Evolutionary conservation across 371 early-diverging fungal species (phyloP).

Genomic region (Cokeromyces recurvatus): DNA sequence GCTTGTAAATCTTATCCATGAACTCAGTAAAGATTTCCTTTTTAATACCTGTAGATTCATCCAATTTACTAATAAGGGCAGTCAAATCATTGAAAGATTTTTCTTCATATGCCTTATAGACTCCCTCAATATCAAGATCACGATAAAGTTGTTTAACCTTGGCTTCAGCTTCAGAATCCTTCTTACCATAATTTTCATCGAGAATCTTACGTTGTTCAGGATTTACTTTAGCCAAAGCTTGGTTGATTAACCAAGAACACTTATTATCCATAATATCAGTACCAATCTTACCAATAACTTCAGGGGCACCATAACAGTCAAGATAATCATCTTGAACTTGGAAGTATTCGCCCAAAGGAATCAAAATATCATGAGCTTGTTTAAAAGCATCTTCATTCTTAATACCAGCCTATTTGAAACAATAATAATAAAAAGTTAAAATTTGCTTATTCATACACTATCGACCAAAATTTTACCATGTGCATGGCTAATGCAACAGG

Average conservation of each 20-base stretch:
- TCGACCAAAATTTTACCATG: constrained; percentile 64
- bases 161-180: constrained; percentile 67
- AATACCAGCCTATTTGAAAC: constrained; percentile 58
- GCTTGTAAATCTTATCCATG: constrained; percentile 92
- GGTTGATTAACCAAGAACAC: constrained; percentile 95
- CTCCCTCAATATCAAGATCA: constrained; percentile 71
- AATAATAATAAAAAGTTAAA: background rate
- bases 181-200: constrained; percentile 91
- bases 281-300: constrained; percentile 95
- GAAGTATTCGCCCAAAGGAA: constrained; percentile 96
- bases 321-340: constrained; percentile 97
- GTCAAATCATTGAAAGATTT: constrained; percentile 66
- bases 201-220: constrained; percentile 82
- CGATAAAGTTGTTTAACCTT: constrained; percentile 80
- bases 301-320: constrained; percentile 90
- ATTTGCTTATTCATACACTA: too few species aligned
- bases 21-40: constrained; percentile 83
- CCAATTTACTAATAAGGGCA: constrained; percentile 67
- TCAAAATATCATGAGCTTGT: constrained; percentile 78
- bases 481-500: constrained; percentile 94
- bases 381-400: constrained; percentile 71
- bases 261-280: constrained; percentile 99
- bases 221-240: constrained; percentile 74
- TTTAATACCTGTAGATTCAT: constrained; percentile 68
- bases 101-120: constrained; percentile 87